Conservation (phyloP, 805 yeast species). For the Hanseniaspora vineae region DNA sequence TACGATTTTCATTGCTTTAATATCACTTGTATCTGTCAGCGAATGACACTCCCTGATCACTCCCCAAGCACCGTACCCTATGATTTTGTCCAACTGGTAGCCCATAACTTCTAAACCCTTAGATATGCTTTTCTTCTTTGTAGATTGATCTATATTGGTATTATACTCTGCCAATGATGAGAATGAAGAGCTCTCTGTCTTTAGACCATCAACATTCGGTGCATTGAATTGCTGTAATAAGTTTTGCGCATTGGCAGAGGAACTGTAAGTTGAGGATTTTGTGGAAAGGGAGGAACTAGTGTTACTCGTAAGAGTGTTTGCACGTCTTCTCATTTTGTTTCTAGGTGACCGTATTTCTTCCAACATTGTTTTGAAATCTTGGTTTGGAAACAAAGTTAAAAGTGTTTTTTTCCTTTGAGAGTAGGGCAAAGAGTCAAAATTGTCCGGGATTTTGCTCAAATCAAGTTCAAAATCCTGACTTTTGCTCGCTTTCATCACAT, state of each 20-base stretch:
- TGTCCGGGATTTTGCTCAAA: constrained; percentile 29
- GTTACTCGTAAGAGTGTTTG: background rate
- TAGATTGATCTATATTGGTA: background rate
- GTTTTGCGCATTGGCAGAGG: background rate
- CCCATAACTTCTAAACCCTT: constrained; percentile 57
- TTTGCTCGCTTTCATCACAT: background rate
- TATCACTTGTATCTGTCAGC: constrained; percentile 13
- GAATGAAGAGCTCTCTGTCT: no score
- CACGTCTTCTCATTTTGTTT: constrained; percentile 10
- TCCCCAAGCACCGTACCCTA: constrained; percentile 90
- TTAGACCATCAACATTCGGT: background rate
- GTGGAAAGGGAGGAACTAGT: background rate
- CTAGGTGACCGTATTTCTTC: constrained; percentile 8
- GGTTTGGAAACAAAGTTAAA: constrained; percentile 24
- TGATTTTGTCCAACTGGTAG: constrained; percentile 53
- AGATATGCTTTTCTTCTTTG: constrained; percentile 21
- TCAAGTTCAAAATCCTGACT: constrained; percentile 1
- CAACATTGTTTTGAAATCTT: constrained; percentile 23
- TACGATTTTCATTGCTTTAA: constrained; percentile 50
- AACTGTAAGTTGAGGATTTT: background rate
- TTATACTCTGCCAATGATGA: background rate
- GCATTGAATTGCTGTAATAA: background rate
- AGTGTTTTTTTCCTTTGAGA: constrained; percentile 41
- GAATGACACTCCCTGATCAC: constrained; percentile 54
- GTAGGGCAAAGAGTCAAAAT: constrained; percentile 45